phyloP scores from a whole-genome alignment of 2,329 filamentous ascomycete species.

The Aspergillus unguis region DNA sequence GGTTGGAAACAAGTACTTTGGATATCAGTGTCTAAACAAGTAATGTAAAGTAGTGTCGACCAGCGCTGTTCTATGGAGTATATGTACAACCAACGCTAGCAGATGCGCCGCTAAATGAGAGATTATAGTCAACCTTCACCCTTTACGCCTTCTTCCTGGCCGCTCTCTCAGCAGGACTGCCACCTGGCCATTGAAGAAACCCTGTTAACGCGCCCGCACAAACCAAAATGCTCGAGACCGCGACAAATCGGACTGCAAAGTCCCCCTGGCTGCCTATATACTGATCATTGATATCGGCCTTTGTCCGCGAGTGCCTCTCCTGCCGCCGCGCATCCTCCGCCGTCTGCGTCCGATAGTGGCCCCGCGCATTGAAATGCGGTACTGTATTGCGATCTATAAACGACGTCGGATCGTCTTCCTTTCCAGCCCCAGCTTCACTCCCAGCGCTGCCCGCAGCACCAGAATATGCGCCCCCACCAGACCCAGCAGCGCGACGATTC shows the following conservation, averaged over 20 bases:
- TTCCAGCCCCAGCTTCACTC: not conserved
- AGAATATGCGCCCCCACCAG: constrained; percentile 8
- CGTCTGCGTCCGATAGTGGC: constrained; percentile 71
- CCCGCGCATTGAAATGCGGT: constrained; percentile 72
- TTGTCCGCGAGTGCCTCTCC: constrained; percentile 38
- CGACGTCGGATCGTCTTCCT: constrained; percentile 33
- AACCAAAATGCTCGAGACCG: constrained; percentile 39
- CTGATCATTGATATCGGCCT: constrained; percentile 29
- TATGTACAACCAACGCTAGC: constrained; percentile 2
- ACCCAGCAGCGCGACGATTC: not conserved
- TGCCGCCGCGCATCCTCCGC: constrained; percentile 56
- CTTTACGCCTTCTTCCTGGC: not conserved
- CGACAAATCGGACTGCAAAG: constrained; percentile 35
- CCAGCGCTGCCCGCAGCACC: constrained; percentile 6
- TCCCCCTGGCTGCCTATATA: constrained; percentile 23
- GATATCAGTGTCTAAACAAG: not conserved
- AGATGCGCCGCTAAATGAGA: not conserved
- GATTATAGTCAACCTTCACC: not conserved
- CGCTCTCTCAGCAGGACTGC: not conserved
- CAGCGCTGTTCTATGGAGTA: not conserved
- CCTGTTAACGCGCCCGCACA: constrained; percentile 29
- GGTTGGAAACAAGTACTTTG: not conserved
- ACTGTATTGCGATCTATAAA: constrained; percentile 52
- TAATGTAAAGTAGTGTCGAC: not conserved
- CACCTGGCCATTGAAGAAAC: constrained; percentile 19